These are phyloP conservation scores for Sporisorium scitamineum DNA, from an alignment of 1,284 basidiomycete genomes.

Conservation along the genomic window DNA sequence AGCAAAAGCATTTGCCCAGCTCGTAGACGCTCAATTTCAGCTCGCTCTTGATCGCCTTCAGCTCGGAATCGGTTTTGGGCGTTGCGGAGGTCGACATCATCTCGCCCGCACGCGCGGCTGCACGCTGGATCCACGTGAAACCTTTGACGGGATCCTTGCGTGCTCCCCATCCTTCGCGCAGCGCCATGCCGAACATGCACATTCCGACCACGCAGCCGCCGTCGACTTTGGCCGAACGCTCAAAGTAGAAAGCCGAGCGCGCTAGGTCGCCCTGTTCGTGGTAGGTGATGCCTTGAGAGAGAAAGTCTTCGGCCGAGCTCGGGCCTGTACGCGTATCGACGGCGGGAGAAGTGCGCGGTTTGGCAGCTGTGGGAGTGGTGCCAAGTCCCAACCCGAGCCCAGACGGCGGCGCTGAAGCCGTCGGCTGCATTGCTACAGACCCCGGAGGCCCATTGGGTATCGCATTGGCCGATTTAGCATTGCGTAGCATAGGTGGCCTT, in stretches of 20 bases:
- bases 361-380: neutral
- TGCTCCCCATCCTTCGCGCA: slow-evolving; percentile 89
- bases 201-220: slow-evolving; percentile 89
- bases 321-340: slow-evolving; percentile 54
- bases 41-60: slow-evolving; percentile 75
- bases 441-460: slow-evolving; percentile 6
- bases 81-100: slow-evolving; percentile 76
- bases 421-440: slow-evolving; percentile 31
- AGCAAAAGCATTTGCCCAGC: slow-evolving; percentile 90
- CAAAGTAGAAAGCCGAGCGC: slow-evolving; percentile 82
- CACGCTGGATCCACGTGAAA: slow-evolving; percentile 84
- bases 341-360: slow-evolving; percentile 33
- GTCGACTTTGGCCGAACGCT: slow-evolving; percentile 79
- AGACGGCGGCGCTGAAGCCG: slow-evolving; percentile 13
- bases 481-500: slow-evolving; percentile 25
- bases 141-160: slow-evolving; percentile 76
- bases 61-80: slow-evolving; percentile 69
- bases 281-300: slow-evolving; percentile 76
- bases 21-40: slow-evolving; percentile 89
- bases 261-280: slow-evolving; percentile 82
- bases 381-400: slow-evolving; percentile 3
- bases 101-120: slow-evolving; percentile 83
- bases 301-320: slow-evolving; percentile 55
- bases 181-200: slow-evolving; percentile 90
- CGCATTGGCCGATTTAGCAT: slow-evolving; percentile 33